phyloP scores from a whole-genome alignment of 352 stramenopile species.

The Globisporangium paddicum region DNA sequence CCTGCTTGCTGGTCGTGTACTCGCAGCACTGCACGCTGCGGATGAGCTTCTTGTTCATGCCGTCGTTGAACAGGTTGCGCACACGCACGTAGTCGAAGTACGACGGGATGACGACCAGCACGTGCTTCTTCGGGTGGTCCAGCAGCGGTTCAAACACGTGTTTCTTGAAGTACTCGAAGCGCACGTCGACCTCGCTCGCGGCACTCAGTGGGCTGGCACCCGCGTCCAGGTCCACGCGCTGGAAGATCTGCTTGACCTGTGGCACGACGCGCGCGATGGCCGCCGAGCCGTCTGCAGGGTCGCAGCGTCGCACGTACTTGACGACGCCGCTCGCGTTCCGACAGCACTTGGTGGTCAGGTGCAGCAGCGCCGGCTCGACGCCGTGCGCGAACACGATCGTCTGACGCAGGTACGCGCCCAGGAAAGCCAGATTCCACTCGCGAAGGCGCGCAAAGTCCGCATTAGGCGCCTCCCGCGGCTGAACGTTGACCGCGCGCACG shows the following conservation, averaged over 20 bases:
- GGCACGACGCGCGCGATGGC: constrained; percentile 64
- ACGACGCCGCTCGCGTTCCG: constrained; percentile 48
- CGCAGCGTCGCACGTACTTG: constrained; percentile 55
- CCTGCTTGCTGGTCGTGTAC: constrained; percentile 62
- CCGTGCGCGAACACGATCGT: constrained; percentile 67
- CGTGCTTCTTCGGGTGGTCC: constrained; percentile 59
- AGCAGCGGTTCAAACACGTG: constrained; percentile 74
- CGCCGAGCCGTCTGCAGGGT: constrained; percentile 36
- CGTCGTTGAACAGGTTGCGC: constrained; percentile 77
- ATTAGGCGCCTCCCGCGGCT: constrained; percentile 60
- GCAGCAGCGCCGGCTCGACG: constrained; percentile 53
- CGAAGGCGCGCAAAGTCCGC: constrained; percentile 71
- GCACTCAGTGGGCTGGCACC: constrained; percentile 19
- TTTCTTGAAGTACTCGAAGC: constrained; percentile 76
- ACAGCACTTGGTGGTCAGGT: constrained; percentile 54
- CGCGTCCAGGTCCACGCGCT: constrained; percentile 51
- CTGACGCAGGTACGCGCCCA: constrained; percentile 66
- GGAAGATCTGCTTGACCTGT: constrained; percentile 77
- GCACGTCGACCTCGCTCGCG: constrained; percentile 46
- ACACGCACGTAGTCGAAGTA: constrained; percentile 87
- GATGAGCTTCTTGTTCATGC: constrained; percentile 72
- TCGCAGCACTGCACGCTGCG: constrained; percentile 65
- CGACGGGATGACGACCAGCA: constrained; percentile 77
- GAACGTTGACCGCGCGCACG: constrained; percentile 54
- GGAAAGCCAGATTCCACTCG: constrained; percentile 69